Evolutionary conservation across 306 rosid species (phyloP).

Genomic region (Dicorynia guianensis): DNA sequence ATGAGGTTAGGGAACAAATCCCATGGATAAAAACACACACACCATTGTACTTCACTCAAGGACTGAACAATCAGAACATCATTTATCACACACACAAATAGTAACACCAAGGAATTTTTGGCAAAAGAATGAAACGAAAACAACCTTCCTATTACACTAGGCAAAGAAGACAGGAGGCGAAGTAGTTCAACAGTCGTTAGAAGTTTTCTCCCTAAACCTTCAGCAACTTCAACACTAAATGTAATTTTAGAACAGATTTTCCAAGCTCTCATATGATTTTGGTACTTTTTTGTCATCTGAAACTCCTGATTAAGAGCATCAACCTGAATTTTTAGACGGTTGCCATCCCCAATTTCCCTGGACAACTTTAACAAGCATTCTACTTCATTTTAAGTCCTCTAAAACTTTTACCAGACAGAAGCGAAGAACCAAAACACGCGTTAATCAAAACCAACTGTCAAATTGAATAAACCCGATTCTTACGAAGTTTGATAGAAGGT

Average conservation of each 20-base stretch:
- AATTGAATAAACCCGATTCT: neutral
- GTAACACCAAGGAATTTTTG: neutral
- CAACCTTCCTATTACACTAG: conserved; percentile 3
- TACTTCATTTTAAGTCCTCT: neutral
- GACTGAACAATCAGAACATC: conserved; percentile 32
- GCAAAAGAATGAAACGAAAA: neutral
- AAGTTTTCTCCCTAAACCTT: neutral
- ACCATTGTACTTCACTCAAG: conserved; percentile 21
- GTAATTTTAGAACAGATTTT: conserved; percentile 41
- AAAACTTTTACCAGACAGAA: conserved; percentile 10
- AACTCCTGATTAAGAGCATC: conserved; percentile 30
- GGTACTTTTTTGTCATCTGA: neutral
- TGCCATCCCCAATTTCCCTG: neutral
- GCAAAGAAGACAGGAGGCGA: neutral
- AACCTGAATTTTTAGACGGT: conserved; percentile 5
- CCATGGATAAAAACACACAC: conserved; percentile 7
- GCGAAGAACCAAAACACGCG: neutral
- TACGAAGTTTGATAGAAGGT: neutral
- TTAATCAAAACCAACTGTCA: neutral
- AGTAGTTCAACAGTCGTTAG: neutral
- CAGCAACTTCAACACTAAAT: neutral
- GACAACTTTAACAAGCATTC: neutral
- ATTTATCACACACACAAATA: conserved; percentile 24
- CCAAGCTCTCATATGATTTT: neutral
- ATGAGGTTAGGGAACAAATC: conserved; percentile 8